Conservation (phyloP, 1,284 basidiomycete species). For the Trichosporon ovoides region DNA sequence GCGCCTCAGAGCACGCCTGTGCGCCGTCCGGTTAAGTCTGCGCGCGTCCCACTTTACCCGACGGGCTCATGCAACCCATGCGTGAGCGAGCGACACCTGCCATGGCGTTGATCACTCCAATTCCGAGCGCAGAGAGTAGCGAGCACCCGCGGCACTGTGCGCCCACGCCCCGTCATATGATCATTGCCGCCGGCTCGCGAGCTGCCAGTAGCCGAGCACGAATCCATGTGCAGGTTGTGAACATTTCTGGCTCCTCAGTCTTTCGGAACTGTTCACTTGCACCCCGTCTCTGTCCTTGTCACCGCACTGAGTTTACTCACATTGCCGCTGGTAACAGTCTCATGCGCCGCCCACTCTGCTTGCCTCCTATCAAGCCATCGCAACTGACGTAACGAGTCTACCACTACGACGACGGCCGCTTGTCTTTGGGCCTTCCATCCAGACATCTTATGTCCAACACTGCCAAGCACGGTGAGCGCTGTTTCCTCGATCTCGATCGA, state of each 20-base stretch:
- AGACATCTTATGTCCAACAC: too few relatives aligned
- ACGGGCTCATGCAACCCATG: background rate
- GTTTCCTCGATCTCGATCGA: background rate
- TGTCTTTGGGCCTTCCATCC: too few relatives aligned
- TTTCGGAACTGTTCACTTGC: background rate
- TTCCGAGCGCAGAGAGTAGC: background rate
- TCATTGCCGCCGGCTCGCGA: constrained; percentile 3
- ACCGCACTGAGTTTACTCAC: too few relatives aligned
- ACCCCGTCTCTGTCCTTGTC: background rate
- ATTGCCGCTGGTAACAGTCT: too few relatives aligned
- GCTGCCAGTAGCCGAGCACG: background rate
- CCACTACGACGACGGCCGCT: too few relatives aligned
- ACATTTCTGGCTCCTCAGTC: background rate
- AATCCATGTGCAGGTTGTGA: background rate
- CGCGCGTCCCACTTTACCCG: background rate
- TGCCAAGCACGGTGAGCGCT: background rate
- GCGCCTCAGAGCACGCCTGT: background rate
- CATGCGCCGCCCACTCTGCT: too few relatives aligned
- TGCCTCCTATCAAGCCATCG: too few relatives aligned
- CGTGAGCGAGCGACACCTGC: background rate
- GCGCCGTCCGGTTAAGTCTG: background rate
- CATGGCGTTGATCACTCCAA: background rate
- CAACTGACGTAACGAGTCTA: too few relatives aligned
- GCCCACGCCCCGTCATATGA: background rate
- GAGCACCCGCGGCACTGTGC: background rate